Evolutionary conservation across 495 filamentous ascomycete genomes (phyloP).

Genomic region (Penicillium verhagenii): DNA sequence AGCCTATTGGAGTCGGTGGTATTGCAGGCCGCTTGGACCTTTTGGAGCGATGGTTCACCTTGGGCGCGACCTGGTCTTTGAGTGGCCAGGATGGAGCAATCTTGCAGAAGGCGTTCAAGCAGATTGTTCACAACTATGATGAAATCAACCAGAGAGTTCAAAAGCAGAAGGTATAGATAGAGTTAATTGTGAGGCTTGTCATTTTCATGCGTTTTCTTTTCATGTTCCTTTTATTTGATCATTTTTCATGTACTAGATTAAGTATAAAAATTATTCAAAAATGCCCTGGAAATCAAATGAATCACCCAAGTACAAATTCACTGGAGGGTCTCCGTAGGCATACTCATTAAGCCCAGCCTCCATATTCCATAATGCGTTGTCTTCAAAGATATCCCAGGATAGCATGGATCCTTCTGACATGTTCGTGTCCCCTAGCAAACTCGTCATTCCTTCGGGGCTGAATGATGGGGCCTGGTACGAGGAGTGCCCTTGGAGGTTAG

Average conservation of each 20-base stretch:
- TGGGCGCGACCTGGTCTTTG: slow-evolving; percentile 33
- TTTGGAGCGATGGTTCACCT: slow-evolving; percentile 29
- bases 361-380: slow-evolving; percentile 27
- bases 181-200: too few species aligned
- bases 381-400: slow-evolving; percentile 23
- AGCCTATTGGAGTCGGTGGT: slow-evolving; percentile 31
- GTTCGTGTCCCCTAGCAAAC: background rate
- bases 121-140: slow-evolving; percentile 26
- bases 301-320: slow-evolving; percentile 12
- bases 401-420: slow-evolving; percentile 15
- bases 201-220: too few species aligned
- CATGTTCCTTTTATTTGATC: too few species aligned
- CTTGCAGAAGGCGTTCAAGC: slow-evolving; percentile 29
- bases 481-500: background rate
- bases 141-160: slow-evolving; percentile 24
- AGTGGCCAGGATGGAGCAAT: slow-evolving; percentile 27
- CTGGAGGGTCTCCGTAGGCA: slow-evolving; percentile 24
- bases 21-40: slow-evolving; percentile 28
- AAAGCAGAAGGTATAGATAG: slow-evolving; percentile 12
- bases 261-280: slow-evolving; percentile 1
- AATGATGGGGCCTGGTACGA: background rate
- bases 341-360: slow-evolving; percentile 31
- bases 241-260: too few species aligned
- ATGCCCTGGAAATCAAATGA: slow-evolving; percentile 14
- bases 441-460: background rate